Base-by-base conservation (phyloP, 805 yeast species). In the Tetrapisispora phaffii region DNA sequence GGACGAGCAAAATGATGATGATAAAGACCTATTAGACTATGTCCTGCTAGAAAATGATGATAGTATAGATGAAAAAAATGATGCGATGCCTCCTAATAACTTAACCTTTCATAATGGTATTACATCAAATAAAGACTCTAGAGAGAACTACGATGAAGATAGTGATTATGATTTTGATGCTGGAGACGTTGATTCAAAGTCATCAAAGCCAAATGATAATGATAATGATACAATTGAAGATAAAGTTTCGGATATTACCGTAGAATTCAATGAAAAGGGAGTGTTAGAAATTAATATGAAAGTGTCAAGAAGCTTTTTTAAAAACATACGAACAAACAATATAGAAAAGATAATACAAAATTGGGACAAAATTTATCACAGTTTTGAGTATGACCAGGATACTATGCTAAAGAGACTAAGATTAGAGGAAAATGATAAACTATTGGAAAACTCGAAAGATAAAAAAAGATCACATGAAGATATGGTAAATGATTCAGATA, bases 371-470 rank as follows among this genome's bases (percentile, higher is more conserved):
- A 76, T 83, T 4, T 84, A 84, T 56, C 93, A 84, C 57, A 78
- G 73, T 52, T 82, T 82, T 57, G 94, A 85, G 59, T 75, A 78
- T 56, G 95, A 85, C 60, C 65, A 58, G 46, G 94, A 85, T 44
- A 85, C 89, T 1, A 69, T 86, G 44, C 69, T 80, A 44, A 84
- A 86, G 55, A 73, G 93, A 57, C 65, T 86, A 49, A 84, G 81
- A 56, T 68, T 89, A 28, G 94, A 86, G 55, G 84, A 82, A 53
- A 81, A 85, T 45, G 94, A 89, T 60, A 74, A 83, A 56, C 78
- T 83, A 53, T 63, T 87, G 46, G 69, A 63, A 38, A 45, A 53
- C 1, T 50, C 56, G 7, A 55, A 56, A 37, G 50, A 49, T 5
- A 52, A 47, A 13, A 47, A 46, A 16, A 45, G 43, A 34, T 10